phyloP scores from a whole-genome alignment of 108 stramenopile genomes.

The Poteriospumella lacustris region DNA sequence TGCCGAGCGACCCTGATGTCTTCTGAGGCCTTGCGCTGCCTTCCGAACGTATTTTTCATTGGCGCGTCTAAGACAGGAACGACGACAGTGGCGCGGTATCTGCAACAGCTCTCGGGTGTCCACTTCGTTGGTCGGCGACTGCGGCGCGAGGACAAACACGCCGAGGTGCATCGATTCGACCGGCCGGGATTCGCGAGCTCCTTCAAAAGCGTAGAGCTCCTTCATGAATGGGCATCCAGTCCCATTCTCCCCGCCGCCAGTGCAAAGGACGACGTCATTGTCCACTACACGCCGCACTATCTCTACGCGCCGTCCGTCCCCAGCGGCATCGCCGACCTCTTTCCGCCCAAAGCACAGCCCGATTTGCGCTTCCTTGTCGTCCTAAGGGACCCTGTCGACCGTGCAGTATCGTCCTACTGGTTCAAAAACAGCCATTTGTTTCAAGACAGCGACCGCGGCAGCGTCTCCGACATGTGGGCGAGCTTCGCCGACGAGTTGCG shows the following conservation, averaged over 20 bases:
- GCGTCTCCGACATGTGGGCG: no score
- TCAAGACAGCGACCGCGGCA: background rate
- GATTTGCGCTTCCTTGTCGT: background rate
- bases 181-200: background rate
- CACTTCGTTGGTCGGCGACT: background rate
- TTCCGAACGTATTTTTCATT: conserved; percentile 20
- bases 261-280: background rate
- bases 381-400: conserved; percentile 2
- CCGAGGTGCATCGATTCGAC: conserved; percentile 26
- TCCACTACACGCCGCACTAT: conserved; percentile 27
- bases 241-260: background rate
- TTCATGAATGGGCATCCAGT: background rate
- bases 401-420: conserved; percentile 21
- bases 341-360: background rate
- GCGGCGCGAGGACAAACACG: background rate
- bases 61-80: conserved; percentile 20
- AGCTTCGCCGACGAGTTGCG: no score
- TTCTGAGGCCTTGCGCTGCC: background rate
- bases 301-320: conserved; percentile 1
- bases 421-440: conserved; percentile 7
- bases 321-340: background rate
- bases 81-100: background rate
- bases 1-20: background rate
- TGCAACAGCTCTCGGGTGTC: background rate
- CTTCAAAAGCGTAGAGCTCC: background rate